A percentile compares a stretch with the other conserved stretches of the same genome.
Evolutionary conservation across 257 asterid genomes (phyloP).

Genomic region (Solanum gandarillasii): DNA sequence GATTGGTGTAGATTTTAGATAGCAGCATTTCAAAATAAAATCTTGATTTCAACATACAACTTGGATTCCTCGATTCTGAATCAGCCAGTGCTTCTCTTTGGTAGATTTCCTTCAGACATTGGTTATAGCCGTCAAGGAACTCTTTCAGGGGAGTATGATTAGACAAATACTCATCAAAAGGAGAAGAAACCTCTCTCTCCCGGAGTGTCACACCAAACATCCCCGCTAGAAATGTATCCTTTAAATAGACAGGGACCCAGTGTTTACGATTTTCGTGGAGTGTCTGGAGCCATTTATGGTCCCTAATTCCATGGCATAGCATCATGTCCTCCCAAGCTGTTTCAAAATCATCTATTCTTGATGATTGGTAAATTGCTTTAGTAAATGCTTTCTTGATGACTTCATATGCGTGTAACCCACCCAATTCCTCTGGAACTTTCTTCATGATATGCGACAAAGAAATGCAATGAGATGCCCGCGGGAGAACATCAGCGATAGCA

Average conservation of each 20-base stretch:
- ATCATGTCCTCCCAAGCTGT: conserved; percentile 42
- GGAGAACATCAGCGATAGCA: conserved; percentile 42
- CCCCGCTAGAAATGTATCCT: conserved; percentile 37
- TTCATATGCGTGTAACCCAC: conserved; percentile 17
- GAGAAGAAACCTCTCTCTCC: conserved; percentile 22
- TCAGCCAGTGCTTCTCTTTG: conserved; percentile 34
- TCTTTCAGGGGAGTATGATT: conserved; percentile 28
- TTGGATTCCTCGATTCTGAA: conserved; percentile 27
- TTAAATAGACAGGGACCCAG: conserved; percentile 54
- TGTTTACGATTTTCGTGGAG: conserved; percentile 39
- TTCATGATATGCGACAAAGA: conserved; percentile 27
- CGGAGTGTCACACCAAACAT: conserved; percentile 15
- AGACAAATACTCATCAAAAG: conserved; percentile 29
- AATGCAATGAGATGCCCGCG: conserved; percentile 43
- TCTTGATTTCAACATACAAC: conserved; percentile 25
- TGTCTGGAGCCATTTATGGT: conserved; percentile 27
- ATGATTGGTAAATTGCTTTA: conserved; percentile 24
- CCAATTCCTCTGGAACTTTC: conserved; percentile 13
- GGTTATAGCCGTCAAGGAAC: conserved; percentile 27
- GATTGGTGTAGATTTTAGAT: conserved; percentile 31
- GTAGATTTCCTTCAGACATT: conserved; percentile 24
- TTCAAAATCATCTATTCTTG: conserved; percentile 35
- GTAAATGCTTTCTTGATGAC: conserved; percentile 12
- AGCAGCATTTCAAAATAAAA: conserved; percentile 39
- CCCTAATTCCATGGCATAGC: conserved; percentile 15